phyloP scores from a whole-genome alignment of 2,329 filamentous ascomycete species.

The Ascochyta rabiei region DNA sequence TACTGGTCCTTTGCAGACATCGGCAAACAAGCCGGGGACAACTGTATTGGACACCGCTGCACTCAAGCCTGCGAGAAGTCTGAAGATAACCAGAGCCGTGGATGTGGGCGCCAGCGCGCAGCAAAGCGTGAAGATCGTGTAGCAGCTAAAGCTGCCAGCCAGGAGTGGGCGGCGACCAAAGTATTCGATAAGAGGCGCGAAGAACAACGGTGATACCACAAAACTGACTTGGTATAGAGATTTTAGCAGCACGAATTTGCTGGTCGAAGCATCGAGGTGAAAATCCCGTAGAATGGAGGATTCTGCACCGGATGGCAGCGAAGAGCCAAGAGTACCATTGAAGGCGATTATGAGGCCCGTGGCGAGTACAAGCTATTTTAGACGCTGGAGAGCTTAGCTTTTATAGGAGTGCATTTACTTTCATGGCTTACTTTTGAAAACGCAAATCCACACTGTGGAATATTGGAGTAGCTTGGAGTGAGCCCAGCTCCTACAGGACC shows the following conservation, averaged over 20 bases:
- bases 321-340: slow-evolving; percentile 28
- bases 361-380: slow-evolving; percentile 9
- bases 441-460: slow-evolving; percentile 2
- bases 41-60: slow-evolving; percentile 59
- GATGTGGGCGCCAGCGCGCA: slow-evolving; percentile 50
- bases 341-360: slow-evolving; percentile 17
- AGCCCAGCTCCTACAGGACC: neutral
- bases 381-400: neutral
- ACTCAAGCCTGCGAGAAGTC: slow-evolving; percentile 47
- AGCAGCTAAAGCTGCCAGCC: slow-evolving; percentile 53
- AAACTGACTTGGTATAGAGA: slow-evolving; percentile 53
- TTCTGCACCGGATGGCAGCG: slow-evolving; percentile 67
- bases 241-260: slow-evolving; percentile 48
- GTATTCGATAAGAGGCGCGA: slow-evolving; percentile 49
- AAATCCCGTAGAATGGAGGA: slow-evolving; percentile 61
- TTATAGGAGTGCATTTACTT: too few relatives aligned
- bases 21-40: slow-evolving; percentile 64
- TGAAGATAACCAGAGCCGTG: slow-evolving; percentile 46
- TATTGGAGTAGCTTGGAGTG: neutral
- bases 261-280: slow-evolving; percentile 52
- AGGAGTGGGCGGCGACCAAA: slow-evolving; percentile 52
- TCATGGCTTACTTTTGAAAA: neutral
- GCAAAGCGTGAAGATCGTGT: slow-evolving; percentile 49
- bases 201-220: slow-evolving; percentile 47
- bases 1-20: slow-evolving; percentile 63